Conservation (phyloP, 768 basidiomycete genomes). For the Boletus rubescentipes region DNA sequence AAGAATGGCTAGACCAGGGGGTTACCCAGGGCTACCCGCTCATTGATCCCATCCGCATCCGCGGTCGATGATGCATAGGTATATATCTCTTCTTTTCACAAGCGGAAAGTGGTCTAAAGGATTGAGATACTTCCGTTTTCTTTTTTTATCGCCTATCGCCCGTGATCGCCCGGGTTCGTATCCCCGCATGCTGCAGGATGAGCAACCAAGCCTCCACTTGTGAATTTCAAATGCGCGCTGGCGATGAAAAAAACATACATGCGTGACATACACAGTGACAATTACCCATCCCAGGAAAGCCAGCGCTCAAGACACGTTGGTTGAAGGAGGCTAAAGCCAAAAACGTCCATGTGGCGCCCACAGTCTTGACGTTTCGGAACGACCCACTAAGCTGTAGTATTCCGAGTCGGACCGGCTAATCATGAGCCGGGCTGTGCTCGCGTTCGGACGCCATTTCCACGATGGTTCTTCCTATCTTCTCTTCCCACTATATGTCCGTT, state of each 20-base stretch:
- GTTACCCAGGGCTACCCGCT: neutral
- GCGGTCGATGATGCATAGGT: too few species aligned
- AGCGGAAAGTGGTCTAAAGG: neutral
- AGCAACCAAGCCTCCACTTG: neutral
- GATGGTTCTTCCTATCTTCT: neutral
- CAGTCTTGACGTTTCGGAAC: neutral
- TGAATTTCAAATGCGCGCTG: neutral
- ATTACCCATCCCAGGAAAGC: neutral
- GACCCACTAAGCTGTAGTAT: neutral
- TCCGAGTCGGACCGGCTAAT: neutral
- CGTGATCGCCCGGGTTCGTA: neutral
- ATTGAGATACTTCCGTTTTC: neutral
- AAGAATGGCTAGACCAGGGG: neutral
- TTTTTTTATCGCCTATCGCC: neutral
- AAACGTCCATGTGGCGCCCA: neutral
- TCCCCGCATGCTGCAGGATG: too few species aligned
- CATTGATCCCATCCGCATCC: neutral
- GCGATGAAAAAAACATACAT: neutral
- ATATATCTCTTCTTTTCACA: neutral
- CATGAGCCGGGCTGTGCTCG: neutral
- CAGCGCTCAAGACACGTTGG: neutral
- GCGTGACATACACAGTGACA: neutral
- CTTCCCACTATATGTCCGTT: neutral
- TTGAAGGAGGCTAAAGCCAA: neutral
- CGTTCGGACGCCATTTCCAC: neutral